phyloP scores from a whole-genome alignment of 202 grass and related monocot species.

The Eragrostis tef region DNA sequence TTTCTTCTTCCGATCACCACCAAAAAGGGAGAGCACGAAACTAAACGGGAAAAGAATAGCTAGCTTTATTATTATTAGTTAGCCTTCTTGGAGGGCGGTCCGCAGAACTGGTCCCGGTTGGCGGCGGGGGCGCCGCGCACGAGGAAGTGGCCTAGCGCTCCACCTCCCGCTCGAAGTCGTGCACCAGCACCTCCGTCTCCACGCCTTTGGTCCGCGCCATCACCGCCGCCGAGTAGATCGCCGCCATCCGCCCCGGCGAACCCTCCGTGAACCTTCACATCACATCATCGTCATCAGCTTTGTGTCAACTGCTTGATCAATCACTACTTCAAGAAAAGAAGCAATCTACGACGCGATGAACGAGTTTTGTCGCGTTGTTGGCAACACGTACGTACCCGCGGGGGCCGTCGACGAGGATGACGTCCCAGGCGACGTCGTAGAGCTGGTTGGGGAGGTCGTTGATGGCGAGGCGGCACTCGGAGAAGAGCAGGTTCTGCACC shows the following conservation, averaged over 20 bases:
- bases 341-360: too few species aligned
- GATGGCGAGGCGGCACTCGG: constrained; percentile 84
- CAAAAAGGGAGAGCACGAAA: constrained; percentile 1
- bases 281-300: neutral
- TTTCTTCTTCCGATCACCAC: neutral
- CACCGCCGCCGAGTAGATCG: constrained; percentile 85
- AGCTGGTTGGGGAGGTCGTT: constrained; percentile 90
- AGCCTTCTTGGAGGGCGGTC: constrained; percentile 9
- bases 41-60: neutral
- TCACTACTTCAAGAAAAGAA: neutral
- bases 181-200: constrained; percentile 83
- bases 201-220: constrained; percentile 72
- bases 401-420: constrained; percentile 91
- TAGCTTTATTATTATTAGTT: constrained; percentile 33
- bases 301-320: neutral
- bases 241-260: constrained; percentile 73
- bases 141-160: constrained; percentile 75
- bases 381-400: constrained; percentile 69
- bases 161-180: constrained; percentile 81
- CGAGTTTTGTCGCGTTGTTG: too few species aligned
- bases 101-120: constrained; percentile 67
- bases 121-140: constrained; percentile 52
- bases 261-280: constrained; percentile 43
- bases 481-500: constrained; percentile 95
- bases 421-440: constrained; percentile 83